phyloP scores from a whole-genome alignment of 768 basidiomycete species.

The Boletus sensibilis region DNA sequence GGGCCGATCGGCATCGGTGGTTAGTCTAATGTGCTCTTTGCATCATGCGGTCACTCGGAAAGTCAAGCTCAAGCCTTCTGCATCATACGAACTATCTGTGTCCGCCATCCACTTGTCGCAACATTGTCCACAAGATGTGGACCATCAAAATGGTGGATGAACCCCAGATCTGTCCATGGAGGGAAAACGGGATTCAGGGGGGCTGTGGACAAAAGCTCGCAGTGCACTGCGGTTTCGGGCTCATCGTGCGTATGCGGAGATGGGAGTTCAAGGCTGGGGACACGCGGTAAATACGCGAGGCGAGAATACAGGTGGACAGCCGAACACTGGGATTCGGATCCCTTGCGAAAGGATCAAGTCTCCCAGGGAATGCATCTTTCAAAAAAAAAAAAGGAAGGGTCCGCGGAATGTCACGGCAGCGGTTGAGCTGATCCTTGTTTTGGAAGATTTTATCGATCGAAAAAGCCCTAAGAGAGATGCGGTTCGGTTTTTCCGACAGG shows the following conservation, averaged over 20 bases:
- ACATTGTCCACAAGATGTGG: not conserved
- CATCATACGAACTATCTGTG: not conserved
- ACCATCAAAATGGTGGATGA: not conserved
- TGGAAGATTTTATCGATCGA: not conserved
- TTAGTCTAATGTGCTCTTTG: not conserved
- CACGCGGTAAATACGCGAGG: slow-evolving; percentile 16
- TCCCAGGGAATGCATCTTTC: not conserved
- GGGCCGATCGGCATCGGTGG: slow-evolving; percentile 26
- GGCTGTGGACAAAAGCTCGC: too few relatives aligned
- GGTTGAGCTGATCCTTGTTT: not conserved
- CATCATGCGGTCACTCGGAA: not conserved
- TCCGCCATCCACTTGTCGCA: not conserved
- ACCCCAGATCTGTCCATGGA: not conserved
- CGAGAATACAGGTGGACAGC: not conserved
- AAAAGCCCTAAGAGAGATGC: too few relatives aligned
- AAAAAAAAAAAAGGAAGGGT: not conserved
- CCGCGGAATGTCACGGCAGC: not conserved
- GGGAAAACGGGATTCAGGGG: not conserved
- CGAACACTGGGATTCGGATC: not conserved
- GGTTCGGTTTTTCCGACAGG: not conserved
- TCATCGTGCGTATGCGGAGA: slow-evolving; percentile 1
- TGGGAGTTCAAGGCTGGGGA: not conserved
- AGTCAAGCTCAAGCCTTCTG: not conserved
- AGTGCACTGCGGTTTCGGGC: not conserved
- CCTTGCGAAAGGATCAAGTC: not conserved